These are phyloP conservation scores for Zymoseptoria brevis DNA, from an alignment of 2,329 filamentous ascomycete genomes.

Conservation along the genomic window DNA sequence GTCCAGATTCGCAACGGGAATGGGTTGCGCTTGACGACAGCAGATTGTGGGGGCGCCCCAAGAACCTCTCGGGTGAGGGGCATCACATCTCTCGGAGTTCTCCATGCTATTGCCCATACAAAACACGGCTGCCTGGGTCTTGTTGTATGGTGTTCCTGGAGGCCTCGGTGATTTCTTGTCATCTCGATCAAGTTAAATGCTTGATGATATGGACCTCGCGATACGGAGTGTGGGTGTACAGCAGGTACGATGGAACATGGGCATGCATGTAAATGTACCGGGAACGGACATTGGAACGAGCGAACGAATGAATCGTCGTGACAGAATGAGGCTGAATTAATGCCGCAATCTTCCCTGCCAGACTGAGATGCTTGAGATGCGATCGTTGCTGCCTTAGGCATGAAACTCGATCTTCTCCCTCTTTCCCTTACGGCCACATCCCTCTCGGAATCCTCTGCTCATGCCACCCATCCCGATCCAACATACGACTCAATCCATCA, in stretches of 20 bases:
- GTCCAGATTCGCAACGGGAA: too few species aligned
- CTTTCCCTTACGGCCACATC: constrained; percentile 21
- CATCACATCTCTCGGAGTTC: not conserved
- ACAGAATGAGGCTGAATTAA: not conserved
- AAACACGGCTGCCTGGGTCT: not conserved
- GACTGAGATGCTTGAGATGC: not conserved
- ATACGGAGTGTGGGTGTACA: not conserved
- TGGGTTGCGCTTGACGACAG: too few species aligned
- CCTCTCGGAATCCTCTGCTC: constrained; percentile 22
- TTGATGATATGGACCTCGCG: not conserved
- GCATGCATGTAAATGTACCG: not conserved
- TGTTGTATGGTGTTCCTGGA: not conserved
- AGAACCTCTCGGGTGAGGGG: too few species aligned
- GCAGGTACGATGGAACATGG: not conserved
- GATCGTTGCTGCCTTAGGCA: not conserved
- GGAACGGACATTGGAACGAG: not conserved
- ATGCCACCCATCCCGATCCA: constrained; percentile 20
- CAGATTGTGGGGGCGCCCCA: too few species aligned
- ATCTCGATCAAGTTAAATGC: not conserved
- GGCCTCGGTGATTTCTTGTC: not conserved
- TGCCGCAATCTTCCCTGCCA: not conserved
- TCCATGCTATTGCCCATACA: not conserved
- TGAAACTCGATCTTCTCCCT: not conserved
- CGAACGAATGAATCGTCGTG: not conserved
- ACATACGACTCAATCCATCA: constrained; percentile 23